Evolutionary conservation across 495 filamentous ascomycete species (phyloP), one percentile per base, ranked within the genome.

Genomic region (Tuber brumale): DNA sequence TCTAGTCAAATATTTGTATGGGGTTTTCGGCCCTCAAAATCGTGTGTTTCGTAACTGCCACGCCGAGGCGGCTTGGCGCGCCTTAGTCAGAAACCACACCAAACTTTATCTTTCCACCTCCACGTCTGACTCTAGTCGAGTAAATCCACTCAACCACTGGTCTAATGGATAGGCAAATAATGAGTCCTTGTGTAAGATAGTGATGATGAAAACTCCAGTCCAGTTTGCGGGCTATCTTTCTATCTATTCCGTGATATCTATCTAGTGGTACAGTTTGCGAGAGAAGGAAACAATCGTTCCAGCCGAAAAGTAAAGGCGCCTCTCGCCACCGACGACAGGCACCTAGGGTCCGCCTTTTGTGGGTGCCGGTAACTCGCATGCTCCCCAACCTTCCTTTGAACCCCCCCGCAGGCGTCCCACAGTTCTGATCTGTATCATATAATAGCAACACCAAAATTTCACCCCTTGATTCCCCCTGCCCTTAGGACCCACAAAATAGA

Each of bases 1-100:
- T 80, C 79, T 74, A 66, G 61, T 66, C 77, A 71, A 80, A 79
- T 78, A 81, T 81, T 81, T 81, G 79, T 81, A 81, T 80, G 79
- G 78, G 79, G 18, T 80, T 80, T 80, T 80, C 78, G 78, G 79
- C 71, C 39, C 78, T 73, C 57, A 77, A 76, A 81, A 71, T 69
- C 45, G 66, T 79, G 73, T 80, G 78, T 80, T 80, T 73, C 45
- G 42, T 69, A n/a, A 14, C 70, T 18, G 3, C 57, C 27, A 35
- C 57, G 10, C 57, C 57, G 27, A 35, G 4, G n/a, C 10, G 77
- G 70, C 78, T 76, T 79, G 77, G 77, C 76, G 66, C 45, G 66
- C 41, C 27, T 80, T 79, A 80, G 78, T 80, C 78, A 80, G 57
- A 66, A 66, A 66, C 31, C 37, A 44, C 37, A 76, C 72, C 73